Base-by-base conservation (phyloP, 78 protist species). In the Dictyostelium firmibasis region DNA sequence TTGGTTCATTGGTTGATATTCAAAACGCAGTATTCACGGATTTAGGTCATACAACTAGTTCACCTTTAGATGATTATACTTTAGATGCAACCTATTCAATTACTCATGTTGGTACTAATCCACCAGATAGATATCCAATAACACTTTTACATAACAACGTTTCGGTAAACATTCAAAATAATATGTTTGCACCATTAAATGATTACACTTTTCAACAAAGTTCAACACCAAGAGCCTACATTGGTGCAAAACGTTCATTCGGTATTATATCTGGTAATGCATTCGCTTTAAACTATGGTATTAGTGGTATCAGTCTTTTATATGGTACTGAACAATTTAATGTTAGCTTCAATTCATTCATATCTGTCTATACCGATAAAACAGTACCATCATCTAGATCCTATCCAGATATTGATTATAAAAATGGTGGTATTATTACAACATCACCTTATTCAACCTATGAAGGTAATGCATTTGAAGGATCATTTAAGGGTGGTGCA, bases 101-200 rank as follows among this genome's bases (percentile, higher is more conserved):
- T 0, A 70, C 41, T 14, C 20, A n/a, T 10, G n/a, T 14, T 70
- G 78, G 78, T 70, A 70, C 78, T 0, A 70, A 70, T 70, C 78
- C 78, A 70, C n/a, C 78, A 70, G 78, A 70, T 70, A 70, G 78
- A 70, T 72, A 72, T 33, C 79, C 79, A 72, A 72, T 72, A 33
- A 72, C 79, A 4, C 11, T 72, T 0, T 33, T 72, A 31, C 79
- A 72, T 35, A 72, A 72, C 2, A 72, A 10, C 14, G 11, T 72
- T 20, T 41, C 79, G 0, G 79, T 72, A 5, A 72, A 72, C 16
- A 72, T 72, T 72, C 79, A 72, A 72, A 72, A 72, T 18, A 31
- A 29, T 16, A 16, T 72, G n/a, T 72, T 72, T 33, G 33, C 33
- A 18, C 79, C 79, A 33, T 29, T 11, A 3, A 16, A 1, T 31